These are phyloP conservation scores for Fusarium subglutinans DNA, from an alignment of 2,329 filamentous ascomycete species.

Conservation along the genomic window DNA sequence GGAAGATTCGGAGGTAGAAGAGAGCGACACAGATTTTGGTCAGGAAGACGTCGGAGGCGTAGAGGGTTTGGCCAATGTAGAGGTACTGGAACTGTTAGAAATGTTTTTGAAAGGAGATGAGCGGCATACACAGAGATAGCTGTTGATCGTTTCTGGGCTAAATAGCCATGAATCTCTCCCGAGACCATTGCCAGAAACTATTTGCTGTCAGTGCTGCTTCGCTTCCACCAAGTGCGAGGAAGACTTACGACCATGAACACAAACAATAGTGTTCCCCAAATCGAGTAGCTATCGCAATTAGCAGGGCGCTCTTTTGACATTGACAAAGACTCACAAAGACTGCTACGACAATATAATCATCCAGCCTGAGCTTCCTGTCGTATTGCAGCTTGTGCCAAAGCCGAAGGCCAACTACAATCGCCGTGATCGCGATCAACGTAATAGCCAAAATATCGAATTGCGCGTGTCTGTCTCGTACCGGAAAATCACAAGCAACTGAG, in stretches of 20 bases:
- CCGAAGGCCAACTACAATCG: not conserved
- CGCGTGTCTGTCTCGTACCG: not conserved
- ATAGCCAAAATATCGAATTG: not conserved
- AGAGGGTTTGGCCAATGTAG: conserved; percentile 4
- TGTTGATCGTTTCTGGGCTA: not conserved
- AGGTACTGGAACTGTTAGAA: not conserved
- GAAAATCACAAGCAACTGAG: not conserved
- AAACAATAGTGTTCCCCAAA: not conserved
- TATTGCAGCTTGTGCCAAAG: not conserved
- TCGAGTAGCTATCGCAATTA: not conserved
- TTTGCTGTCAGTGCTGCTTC: not conserved
- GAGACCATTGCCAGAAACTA: conserved; percentile 2
- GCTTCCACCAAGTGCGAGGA: fast-evolving
- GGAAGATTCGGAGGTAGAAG: conserved; percentile 28
- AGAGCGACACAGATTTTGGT: conserved; percentile 12
- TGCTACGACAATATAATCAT: not conserved
- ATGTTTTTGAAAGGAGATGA: fast-evolving
- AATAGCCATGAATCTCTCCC: conserved; percentile 13
- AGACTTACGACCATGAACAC: not conserved
- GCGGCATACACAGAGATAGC: not conserved
- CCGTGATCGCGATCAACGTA: not conserved
- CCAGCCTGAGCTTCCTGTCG: not conserved
- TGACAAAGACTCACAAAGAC: not conserved
- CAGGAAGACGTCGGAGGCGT: not conserved
- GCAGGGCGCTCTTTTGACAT: fast-evolving